Evolutionary conservation across 306 rosid species (phyloP), one percentile per base, ranked within the genome.

Genomic region (Rosa multiflora): DNA sequence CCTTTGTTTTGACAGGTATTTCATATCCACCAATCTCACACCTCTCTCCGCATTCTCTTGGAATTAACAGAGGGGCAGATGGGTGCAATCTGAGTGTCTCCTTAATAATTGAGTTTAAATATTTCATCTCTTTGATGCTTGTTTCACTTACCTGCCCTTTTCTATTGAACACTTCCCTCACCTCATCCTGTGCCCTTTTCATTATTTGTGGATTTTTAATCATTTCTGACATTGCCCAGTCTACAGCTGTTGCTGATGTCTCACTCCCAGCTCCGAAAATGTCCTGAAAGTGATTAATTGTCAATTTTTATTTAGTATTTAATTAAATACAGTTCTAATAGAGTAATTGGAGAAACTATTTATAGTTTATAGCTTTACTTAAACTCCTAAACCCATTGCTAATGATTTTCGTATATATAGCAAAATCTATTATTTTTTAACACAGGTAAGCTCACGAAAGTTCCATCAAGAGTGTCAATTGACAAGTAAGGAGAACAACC

Each of bases 211-310:
- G 82, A 51, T 82, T 72, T 53, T 63, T 82, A n/a, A 82, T 21
- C 69, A 77, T 13, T 46, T 77, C 82, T 15, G 81, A 53, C 78
- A 82, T 82, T 32, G 85, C 82, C 85, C 85, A 77, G 5, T 63
- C 82, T 23, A 77, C 53, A 5, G 82, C 2, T 40, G 78, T 77
- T 18, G 78, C 43, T 43, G 85, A 61, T 71, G 85, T 72, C 61
- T 77, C 82, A 23, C 63, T 71, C 63, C 85, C 85, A 29, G 78
- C 85, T 3, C 15, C 13, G 52, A 82, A 82, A 1, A 64, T 72
- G 61, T 82, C 85, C 85, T 76, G 70, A 42, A 61, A 61, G 48
- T 58, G 35, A 29, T 29, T 10, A 18, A 18, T 17, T 17, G 15
- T 48, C 0, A 14, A 29, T 4, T 35, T 49, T 10, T 18, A 20